A percentile compares a stretch with the other conserved stretches of the same genome.
These are phyloP conservation scores for Flaveria floridana DNA, from an alignment of 140 eudicot species.

Conservation along the genomic window DNA sequence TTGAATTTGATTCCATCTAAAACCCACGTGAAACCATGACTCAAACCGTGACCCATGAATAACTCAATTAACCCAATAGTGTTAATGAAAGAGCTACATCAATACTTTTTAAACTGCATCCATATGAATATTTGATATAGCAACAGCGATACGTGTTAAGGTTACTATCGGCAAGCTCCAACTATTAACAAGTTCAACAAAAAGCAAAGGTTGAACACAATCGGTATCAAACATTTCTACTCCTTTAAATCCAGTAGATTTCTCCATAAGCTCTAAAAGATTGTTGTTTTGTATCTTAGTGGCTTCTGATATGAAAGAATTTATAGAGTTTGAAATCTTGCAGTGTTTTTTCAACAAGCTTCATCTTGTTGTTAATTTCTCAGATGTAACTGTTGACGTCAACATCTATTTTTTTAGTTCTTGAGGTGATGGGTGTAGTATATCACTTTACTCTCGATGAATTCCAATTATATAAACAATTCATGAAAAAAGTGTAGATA, in stretches of 20 bases:
- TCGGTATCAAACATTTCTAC: conserved; percentile 26
- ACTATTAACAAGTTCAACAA: conserved; percentile 20
- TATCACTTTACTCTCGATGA: background rate
- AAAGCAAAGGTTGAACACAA: conserved; percentile 21
- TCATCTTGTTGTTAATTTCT: conserved; percentile 36
- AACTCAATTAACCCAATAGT: background rate
- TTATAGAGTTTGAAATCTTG: conserved; percentile 26
- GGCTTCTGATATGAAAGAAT: conserved; percentile 24
- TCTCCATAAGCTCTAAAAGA: conserved; percentile 28
- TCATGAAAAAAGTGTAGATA: background rate
- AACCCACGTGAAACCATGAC: no score
- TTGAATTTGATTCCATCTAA: no score
- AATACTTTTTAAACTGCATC: conserved; percentile 6
- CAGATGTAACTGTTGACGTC: conserved; percentile 21
- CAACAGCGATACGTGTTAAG: conserved; percentile 29
- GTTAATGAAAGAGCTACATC: conserved; percentile 28
- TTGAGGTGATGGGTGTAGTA: background rate
- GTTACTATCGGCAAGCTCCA: conserved; percentile 37
- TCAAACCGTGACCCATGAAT: no score
- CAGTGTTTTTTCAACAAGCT: conserved; percentile 3
- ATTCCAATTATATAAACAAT: background rate
- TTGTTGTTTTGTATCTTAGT: conserved; percentile 20
- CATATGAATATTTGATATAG: conserved; percentile 24
- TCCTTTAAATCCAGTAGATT: conserved; percentile 31
- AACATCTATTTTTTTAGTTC: background rate